Base-by-base conservation (phyloP, 805 yeast genomes). In the Yarrowia porcina region DNA sequence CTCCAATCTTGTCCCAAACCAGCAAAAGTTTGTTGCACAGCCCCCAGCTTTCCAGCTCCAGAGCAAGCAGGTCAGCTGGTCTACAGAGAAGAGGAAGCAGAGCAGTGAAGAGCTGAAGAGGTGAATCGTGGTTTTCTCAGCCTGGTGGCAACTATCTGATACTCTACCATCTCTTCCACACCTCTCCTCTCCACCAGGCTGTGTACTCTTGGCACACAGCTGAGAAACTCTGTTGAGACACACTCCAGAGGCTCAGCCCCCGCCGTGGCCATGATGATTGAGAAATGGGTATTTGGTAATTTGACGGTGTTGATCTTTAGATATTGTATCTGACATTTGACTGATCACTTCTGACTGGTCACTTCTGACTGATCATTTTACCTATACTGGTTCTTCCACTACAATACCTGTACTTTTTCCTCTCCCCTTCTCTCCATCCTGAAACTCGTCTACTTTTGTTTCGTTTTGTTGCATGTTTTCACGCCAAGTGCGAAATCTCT, bases 161-260 rank as follows among this genome's bases (percentile, higher is more conserved):
- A 36, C 11, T 8, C 3, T 6, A 17, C 25, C 25, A 20, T 1
- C 18, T 21, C n/a, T 13, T 2, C 15, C 18, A 13, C 27, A 1
- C 17, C 17, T 8, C 17, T 7, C 8, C 8, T 17, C 21, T 9
- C 28, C 52, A 30, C 32, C 32, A 45, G 38, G 56, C 56, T 32
- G 28, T 49, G 56, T 23, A 18, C 28, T 49, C 56, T 49, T 49
- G 56, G 56, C 56, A 33, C 36, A 21, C 39, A 21, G 28, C 30
- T 32, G 2, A 5, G 12, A 33, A 49, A 49, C 56, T 49, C 56
- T 49, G 56, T 15, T 30, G 52, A 28, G 18, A 45, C 52, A 45
- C 36, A 36, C 20, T 27, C 27, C 27, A 28, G 32, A 49, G 56
- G 56, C 56, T 49, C 39, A 32, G 56, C 56, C 56, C 56, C 56